Conservation (phyloP, 192 early-diverging fungal species). For the Dispira simplex region DNA sequence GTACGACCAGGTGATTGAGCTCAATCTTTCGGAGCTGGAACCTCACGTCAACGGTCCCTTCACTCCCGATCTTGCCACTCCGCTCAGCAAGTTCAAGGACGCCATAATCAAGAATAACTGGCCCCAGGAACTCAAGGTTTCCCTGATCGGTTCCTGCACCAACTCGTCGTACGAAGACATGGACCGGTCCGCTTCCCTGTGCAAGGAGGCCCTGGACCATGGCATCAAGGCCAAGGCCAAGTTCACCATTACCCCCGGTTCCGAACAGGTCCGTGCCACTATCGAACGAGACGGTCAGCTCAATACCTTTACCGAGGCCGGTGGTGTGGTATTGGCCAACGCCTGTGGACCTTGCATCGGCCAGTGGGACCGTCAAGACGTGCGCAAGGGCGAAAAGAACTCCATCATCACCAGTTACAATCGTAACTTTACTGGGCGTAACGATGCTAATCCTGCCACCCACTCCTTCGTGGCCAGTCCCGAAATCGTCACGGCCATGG, state of each 20-base stretch:
- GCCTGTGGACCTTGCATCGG: conserved; percentile 99
- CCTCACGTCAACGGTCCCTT: conserved; percentile 96
- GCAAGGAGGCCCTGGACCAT: conserved; percentile 60
- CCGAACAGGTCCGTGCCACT: conserved; percentile 95
- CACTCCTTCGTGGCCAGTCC: conserved; percentile 94
- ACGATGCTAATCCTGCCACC: conserved; percentile 94
- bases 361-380: conserved; percentile 95
- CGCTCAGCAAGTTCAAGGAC: conserved; percentile 83
- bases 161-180: conserved; percentile 99
- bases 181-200: conserved; percentile 80
- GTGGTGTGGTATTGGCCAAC: conserved; percentile 87
- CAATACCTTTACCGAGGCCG: conserved; percentile 53
- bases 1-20: conserved; percentile 90
- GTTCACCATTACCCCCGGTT: conserved; percentile 90
- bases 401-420: conserved; percentile 98
- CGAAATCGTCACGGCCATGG: conserved; percentile 90
- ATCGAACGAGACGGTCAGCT: conserved; percentile 84
- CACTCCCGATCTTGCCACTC: conserved; percentile 90
- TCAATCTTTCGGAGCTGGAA: conserved; percentile 84
- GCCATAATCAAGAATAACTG: conserved; percentile 74
- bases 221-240: conserved; percentile 69
- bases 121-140: conserved; percentile 75
- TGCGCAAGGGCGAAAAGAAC: conserved; percentile 94
- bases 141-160: conserved; percentile 96
- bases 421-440: conserved; percentile 98